Evolutionary conservation across 2,329 filamentous ascomycete species (phyloP).

Genomic region (Cephalotrichum gorgonifer): DNA sequence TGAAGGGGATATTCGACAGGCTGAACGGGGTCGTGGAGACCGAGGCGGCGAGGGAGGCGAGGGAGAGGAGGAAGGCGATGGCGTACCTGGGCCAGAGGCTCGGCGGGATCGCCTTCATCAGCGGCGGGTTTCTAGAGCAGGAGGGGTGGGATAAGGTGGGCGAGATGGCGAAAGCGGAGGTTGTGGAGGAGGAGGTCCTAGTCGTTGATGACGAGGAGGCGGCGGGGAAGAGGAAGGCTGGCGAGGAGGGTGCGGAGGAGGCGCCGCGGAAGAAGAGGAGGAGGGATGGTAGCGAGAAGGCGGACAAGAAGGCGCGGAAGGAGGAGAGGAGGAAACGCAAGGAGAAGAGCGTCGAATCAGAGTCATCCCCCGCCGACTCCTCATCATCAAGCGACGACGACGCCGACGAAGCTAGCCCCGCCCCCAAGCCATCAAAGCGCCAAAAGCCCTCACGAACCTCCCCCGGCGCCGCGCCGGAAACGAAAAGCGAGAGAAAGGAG

Average conservation of each 20-base stretch:
- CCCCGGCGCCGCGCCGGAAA: background rate
- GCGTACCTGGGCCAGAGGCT: conserved; percentile 66
- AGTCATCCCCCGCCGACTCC: background rate
- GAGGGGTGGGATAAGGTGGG: conserved; percentile 1
- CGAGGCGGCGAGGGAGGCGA: conserved; percentile 60
- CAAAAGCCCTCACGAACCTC: too few species aligned
- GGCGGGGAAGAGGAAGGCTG: conserved; percentile 7
- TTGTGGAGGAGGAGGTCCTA: conserved; percentile 30
- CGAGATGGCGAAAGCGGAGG: conserved; percentile 36
- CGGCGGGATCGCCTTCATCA: conserved; percentile 77
- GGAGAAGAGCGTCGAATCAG: background rate
- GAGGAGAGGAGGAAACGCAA: conserved; percentile 2
- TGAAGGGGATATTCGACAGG: conserved; percentile 76
- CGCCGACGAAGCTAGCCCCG: background rate
- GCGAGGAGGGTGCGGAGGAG: conserved; percentile 15
- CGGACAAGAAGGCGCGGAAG: background rate
- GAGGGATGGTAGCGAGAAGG: conserved; percentile 5
- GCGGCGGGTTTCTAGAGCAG: conserved; percentile 56
- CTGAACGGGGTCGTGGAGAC: conserved; percentile 78
- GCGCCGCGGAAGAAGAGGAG: conserved; percentile 8
- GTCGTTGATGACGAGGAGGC: conserved; percentile 12
- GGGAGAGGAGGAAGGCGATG: conserved; percentile 58
- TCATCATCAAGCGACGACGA: conserved; percentile 1
- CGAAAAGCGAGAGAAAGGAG: background rate
- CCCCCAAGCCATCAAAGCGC: conserved; percentile 5